These are phyloP conservation scores for Erigeron canadensis DNA, from an alignment of 129 eudicot genomes.

Conservation along the genomic window DNA sequence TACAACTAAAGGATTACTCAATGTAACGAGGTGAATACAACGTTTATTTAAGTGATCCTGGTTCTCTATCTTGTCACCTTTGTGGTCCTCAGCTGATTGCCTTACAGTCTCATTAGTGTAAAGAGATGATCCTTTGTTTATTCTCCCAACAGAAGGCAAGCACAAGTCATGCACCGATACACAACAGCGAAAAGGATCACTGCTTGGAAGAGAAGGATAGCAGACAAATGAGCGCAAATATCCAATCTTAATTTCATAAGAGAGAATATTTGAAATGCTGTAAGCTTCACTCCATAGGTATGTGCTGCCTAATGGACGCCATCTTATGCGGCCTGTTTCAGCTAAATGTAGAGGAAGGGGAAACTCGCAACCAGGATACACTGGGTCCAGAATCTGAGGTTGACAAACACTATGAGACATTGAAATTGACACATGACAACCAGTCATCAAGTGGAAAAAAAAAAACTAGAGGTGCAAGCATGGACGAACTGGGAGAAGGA, in stretches of 20 bases:
- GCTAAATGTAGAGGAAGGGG: slow-evolving; percentile 99
- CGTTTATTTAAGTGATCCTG: slow-evolving; percentile 49
- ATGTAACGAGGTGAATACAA: slow-evolving; percentile 60
- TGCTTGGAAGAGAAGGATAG: slow-evolving; percentile 95
- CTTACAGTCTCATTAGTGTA: slow-evolving; percentile 27
- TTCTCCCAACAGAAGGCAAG: slow-evolving; percentile 53
- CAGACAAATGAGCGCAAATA: slow-evolving; percentile 82
- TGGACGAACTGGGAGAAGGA: neutral
- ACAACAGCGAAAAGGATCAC: slow-evolving; percentile 93
- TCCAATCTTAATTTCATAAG: slow-evolving; percentile 65
- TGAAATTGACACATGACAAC: slow-evolving; percentile 5
- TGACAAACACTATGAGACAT: slow-evolving; percentile 17
- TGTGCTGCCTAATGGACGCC: slow-evolving; percentile 93
- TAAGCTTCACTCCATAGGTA: slow-evolving; percentile 97
- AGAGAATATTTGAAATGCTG: slow-evolving; percentile 72
- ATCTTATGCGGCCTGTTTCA: slow-evolving; percentile 83
- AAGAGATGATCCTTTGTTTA: slow-evolving; percentile 39
- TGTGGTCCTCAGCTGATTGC: slow-evolving; percentile 32
- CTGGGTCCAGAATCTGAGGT: slow-evolving; percentile 82
- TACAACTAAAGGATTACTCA: slow-evolving; percentile 71
- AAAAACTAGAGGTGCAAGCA: neutral
- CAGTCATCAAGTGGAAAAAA: neutral
- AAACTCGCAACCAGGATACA: slow-evolving; percentile 89
- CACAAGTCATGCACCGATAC: slow-evolving; percentile 67
- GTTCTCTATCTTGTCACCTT: slow-evolving; percentile 28